Conservation (phyloP, 768 basidiomycete genomes). For the Boletales sp. region DNA sequence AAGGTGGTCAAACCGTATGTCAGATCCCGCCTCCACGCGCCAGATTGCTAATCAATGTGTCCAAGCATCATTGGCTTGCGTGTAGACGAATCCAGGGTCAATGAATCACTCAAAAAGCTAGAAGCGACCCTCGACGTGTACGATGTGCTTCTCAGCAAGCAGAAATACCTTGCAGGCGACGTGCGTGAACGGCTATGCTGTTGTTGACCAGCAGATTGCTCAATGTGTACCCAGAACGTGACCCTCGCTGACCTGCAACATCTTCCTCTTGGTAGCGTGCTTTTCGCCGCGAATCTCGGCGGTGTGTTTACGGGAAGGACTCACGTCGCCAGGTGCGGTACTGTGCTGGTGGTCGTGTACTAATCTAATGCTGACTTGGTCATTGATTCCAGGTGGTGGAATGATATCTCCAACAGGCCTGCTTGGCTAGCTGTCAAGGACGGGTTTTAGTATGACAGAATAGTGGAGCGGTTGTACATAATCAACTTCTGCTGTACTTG, state of each 20-base stretch:
- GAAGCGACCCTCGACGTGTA: constrained; percentile 45
- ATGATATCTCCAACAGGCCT: constrained; percentile 40
- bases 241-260: constrained; percentile 60
- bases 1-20: constrained; percentile 50
- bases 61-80: constrained; percentile 16
- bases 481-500: no score
- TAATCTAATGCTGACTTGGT: constrained; percentile 1
- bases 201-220: background rate
- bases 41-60: background rate
- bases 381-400: constrained; percentile 46
- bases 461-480: no score
- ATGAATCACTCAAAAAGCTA: constrained; percentile 16
- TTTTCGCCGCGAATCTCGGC: constrained; percentile 23
- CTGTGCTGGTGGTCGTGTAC: background rate
- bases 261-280: constrained; percentile 40
- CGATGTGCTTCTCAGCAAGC: constrained; percentile 50
- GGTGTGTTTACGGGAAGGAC: constrained; percentile 33
- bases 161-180: constrained; percentile 55
- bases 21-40: background rate
- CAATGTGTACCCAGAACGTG: constrained; percentile 29
- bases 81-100: constrained; percentile 21
- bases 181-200: constrained; percentile 28
- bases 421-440: constrained; percentile 48
- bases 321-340: constrained; percentile 41
- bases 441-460: constrained; percentile 15